Conservation (phyloP, 495 filamentous ascomycete species). For the Aspergillus cavernicola region DNA sequence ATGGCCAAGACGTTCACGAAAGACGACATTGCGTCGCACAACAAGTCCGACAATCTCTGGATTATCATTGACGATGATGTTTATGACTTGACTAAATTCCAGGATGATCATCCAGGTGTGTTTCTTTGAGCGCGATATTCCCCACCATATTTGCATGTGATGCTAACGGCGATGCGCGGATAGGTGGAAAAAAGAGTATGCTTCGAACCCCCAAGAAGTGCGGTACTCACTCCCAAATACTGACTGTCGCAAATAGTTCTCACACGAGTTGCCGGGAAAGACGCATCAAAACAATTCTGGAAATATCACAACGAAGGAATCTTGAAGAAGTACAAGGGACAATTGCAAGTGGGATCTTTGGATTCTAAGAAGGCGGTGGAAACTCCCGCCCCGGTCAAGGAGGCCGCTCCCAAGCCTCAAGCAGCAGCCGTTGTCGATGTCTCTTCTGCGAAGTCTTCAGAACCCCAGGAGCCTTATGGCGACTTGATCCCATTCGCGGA, state of each 20-base stretch:
- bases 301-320: slow-evolving; percentile 97
- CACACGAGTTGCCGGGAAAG: slow-evolving; percentile 88
- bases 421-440: slow-evolving; percentile 48
- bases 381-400: slow-evolving; percentile 47
- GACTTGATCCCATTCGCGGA: slow-evolving; percentile 88
- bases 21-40: slow-evolving; percentile 85
- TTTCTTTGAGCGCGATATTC: neutral
- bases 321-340: slow-evolving; percentile 88
- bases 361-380: slow-evolving; percentile 72
- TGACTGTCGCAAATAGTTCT: slow-evolving; percentile 56
- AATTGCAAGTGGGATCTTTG: slow-evolving; percentile 86
- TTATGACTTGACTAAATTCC: slow-evolving; percentile 92
- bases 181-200: slow-evolving; percentile 92
- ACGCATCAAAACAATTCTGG: slow-evolving; percentile 98
- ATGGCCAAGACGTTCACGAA: slow-evolving; percentile 89
- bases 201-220: neutral
- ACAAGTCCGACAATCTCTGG: slow-evolving; percentile 80
- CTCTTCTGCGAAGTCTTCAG: slow-evolving; percentile 43
- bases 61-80: slow-evolving; percentile 94
- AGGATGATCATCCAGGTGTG: slow-evolving; percentile 86
- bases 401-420: slow-evolving; percentile 50
- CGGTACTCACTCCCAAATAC: neutral
- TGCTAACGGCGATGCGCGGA: slow-evolving; percentile 20
- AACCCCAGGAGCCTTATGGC: slow-evolving; percentile 79
- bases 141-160: neutral